Conservation (phyloP, 2,329 filamentous ascomycete species). For the Cladosporium sp. region DNA sequence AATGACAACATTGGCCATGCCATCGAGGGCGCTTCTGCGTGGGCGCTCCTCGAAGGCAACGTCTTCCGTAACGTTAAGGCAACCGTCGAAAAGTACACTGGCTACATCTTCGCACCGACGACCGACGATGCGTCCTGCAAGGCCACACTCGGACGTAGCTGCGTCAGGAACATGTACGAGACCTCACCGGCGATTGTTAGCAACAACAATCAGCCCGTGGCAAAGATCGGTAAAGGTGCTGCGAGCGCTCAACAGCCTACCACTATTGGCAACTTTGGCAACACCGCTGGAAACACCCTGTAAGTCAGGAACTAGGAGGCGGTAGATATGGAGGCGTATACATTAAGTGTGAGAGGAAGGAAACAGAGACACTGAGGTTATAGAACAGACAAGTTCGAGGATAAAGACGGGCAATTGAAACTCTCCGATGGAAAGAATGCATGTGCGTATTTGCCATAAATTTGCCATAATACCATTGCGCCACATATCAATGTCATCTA, state of each 20-base stretch:
- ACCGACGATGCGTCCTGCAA: constrained; percentile 23
- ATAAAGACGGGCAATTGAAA: background rate
- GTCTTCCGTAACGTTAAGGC: constrained; percentile 43
- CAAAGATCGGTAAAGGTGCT: constrained; percentile 4
- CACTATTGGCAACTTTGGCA: background rate
- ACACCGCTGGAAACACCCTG: constrained; percentile 6
- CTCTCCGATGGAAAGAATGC: background rate
- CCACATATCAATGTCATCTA: background rate
- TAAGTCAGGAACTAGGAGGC: background rate
- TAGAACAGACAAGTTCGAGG: background rate
- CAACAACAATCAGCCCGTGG: constrained; percentile 5
- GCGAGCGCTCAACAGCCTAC: constrained; percentile 1
- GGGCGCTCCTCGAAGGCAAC: constrained; percentile 31
- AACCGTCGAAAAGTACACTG: constrained; percentile 57
- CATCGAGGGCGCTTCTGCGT: constrained; percentile 48
- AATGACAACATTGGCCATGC: constrained; percentile 58
- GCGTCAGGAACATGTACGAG: constrained; percentile 37
- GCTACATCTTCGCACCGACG: constrained; percentile 45
- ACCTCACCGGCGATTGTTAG: background rate
- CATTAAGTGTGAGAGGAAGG: too few relatives aligned
- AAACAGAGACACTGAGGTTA: background rate
- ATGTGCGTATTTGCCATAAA: too few relatives aligned
- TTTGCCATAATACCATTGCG: background rate
- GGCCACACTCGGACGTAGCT: constrained; percentile 50
- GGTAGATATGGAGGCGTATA: background rate